These are phyloP conservation scores for Solanum paucissectum DNA, from an alignment of 257 asterid genomes.

Conservation along the genomic window DNA sequence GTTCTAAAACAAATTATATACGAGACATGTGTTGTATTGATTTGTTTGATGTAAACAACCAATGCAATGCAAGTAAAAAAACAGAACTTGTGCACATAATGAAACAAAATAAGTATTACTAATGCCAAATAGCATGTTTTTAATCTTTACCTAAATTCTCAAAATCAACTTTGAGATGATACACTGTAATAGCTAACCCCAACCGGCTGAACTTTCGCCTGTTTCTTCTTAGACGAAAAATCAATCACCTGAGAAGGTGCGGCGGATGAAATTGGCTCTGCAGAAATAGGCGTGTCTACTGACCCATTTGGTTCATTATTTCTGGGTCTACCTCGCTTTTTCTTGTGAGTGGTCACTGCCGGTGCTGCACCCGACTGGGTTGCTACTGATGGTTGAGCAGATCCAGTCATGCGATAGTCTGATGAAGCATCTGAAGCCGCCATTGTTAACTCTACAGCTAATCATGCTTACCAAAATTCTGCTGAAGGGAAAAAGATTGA, in stretches of 20 bases:
- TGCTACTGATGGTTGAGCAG: slow-evolving; percentile 12
- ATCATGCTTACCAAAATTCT: not conserved
- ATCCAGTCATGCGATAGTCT: slow-evolving; percentile 38
- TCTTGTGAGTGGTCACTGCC: slow-evolving; percentile 24
- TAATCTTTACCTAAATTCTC: slow-evolving; percentile 29
- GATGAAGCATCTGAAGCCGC: slow-evolving; percentile 93
- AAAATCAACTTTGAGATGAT: slow-evolving; percentile 30
- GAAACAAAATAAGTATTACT: not conserved
- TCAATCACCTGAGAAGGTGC: slow-evolving; percentile 83
- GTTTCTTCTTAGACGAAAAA: slow-evolving; percentile 59
- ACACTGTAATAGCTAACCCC: slow-evolving; percentile 38
- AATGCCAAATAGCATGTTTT: not conserved
- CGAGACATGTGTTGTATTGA: not conserved
- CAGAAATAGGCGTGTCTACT: slow-evolving; percentile 36
- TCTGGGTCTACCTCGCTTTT: slow-evolving; percentile 80
- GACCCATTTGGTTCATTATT: slow-evolving; percentile 79
- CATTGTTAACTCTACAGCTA: slow-evolving; percentile 61
- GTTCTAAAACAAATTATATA: not conserved
- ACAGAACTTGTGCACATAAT: not conserved
- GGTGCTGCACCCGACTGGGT: slow-evolving; percentile 14
- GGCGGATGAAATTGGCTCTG: slow-evolving; percentile 69
- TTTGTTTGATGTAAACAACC: not conserved
- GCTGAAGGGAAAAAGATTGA: not conserved
- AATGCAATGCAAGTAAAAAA: no score
- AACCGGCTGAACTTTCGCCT: not conserved